Base-by-base conservation (phyloP, 192 early-diverging fungal genomes). In the Backusella macrospora region DNA sequence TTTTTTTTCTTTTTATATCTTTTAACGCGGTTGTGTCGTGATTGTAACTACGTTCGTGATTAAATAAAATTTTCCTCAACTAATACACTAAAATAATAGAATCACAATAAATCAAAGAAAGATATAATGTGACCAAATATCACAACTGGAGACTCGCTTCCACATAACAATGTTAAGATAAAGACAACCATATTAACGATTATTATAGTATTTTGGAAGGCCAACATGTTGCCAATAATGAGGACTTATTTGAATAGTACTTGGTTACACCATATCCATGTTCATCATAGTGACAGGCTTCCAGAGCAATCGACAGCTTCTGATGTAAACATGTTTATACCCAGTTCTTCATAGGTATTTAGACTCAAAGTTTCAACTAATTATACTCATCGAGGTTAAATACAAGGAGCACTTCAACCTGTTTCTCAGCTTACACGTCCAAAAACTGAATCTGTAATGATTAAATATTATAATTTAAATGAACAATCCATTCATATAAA, bases 401-500 rank as follows among this genome's bases (percentile, higher is more conserved):
- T 23, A 1, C 52, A 59, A 15, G 26, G 26, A 29, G 5, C 52
- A 71, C 18, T 37, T 5, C 70, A 71, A 23, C 10, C 26, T 59
- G 13, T 10, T 10, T 59, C 21, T 59, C 52, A 29, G 21, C 43
- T 18, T 15, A 39, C 10, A 9, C 2, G 34, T 14, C 37, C 39
- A 39, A 12, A 10, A 6, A 44, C 13, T 26, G 34, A 34, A 5
- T 14, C 64, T 65, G n/a, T 7, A 7, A 16, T 26, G 21, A 6
- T 8, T 15, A 55, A 9, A 21, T 39, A 6, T 13, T 63, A 40
- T 63, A 73, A 74, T 38, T 62, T 52, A 40, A 39, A 80, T 43
- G 78, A 71, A 34, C 26, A 72, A 12, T 21, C 67, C 14, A 34
- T 34, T 29, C 21, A 15, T 26, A 29, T 29, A 15, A 77, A 84